Evolutionary conservation across 148 eudicot species (phyloP).

Genomic region (Arbutus unedo): DNA sequence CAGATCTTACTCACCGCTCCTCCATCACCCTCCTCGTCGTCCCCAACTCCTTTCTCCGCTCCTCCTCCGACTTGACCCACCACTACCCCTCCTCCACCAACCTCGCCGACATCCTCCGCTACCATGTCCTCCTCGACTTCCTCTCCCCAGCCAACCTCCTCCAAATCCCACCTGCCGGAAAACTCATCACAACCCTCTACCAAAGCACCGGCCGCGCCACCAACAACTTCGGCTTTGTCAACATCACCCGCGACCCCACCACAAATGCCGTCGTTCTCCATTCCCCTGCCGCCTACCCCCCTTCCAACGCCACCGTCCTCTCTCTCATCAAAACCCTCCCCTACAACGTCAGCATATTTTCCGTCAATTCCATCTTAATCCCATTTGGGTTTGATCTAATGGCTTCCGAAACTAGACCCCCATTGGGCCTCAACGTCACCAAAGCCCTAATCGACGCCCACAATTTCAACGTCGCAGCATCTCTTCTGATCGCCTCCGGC

Average conservation of each 20-base stretch:
- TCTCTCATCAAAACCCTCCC: conserved; percentile 48
- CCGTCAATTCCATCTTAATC: conserved; percentile 47
- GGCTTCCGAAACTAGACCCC: conserved; percentile 66
- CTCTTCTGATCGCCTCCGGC: conserved; percentile 80
- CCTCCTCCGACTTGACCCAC: conserved; percentile 18
- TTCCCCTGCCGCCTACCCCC: conserved; percentile 35
- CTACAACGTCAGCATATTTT: conserved; percentile 51
- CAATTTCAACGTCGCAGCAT: conserved; percentile 70
- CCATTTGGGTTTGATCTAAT: conserved; percentile 55
- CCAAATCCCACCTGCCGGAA: conserved; percentile 49
- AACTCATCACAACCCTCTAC: conserved; percentile 66
- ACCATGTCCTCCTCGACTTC: conserved; percentile 72
- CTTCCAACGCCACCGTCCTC: conserved; percentile 43
- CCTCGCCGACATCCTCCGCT: conserved; percentile 79
- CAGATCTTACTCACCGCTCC: conserved; percentile 49
- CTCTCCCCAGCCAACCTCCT: conserved; percentile 64
- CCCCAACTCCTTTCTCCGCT: conserved; percentile 60
- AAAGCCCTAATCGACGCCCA: conserved; percentile 65
- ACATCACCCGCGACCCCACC: conserved; percentile 39
- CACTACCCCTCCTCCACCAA: conserved; percentile 32
- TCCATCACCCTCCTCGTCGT: conserved; percentile 84
- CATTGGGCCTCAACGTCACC: conserved; percentile 63
- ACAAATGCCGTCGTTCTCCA: conserved; percentile 36
- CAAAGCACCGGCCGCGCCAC: conserved; percentile 77
- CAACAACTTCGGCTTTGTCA: conserved; percentile 52